Evolutionary conservation across 306 rosid genomes (phyloP).

Genomic region (Cicer arietinum): DNA sequence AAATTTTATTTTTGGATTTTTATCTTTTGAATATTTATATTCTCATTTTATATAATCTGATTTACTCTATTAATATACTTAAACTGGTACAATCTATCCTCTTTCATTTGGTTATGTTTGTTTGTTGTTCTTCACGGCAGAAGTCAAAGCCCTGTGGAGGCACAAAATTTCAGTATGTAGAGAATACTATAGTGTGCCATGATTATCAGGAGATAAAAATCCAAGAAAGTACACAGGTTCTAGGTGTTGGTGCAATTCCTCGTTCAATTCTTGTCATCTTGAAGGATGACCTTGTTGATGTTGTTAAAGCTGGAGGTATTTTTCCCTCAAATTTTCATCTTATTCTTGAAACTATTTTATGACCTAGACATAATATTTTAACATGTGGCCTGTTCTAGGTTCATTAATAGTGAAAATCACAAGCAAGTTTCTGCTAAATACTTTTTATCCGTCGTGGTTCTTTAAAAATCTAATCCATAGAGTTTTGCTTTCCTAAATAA

Average conservation of each 20-base stretch:
- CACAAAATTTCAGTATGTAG: conserved; percentile 69
- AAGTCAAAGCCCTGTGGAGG: conserved; percentile 72
- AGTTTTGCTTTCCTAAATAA: conserved; percentile 19
- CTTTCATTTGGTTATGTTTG: conserved; percentile 25
- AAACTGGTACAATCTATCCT: conserved; percentile 12
- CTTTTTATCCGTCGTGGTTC: conserved; percentile 2
- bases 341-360: conserved; percentile 28
- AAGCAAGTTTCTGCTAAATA: conserved; percentile 26
- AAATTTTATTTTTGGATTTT: conserved; percentile 35
- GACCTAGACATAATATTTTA: conserved; percentile 17
- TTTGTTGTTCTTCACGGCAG: conserved; percentile 56
- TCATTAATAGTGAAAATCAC: conserved; percentile 20
- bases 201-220: conserved; percentile 97
- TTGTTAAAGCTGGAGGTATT: conserved; percentile 97
- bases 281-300: conserved; percentile 92
- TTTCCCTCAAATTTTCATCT: conserved; percentile 19
- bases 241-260: conserved; percentile 96
- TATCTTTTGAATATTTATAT: conserved; percentile 26
- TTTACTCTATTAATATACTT: conserved; percentile 1
- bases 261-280: conserved; percentile 87
- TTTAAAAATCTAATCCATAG: not conserved
- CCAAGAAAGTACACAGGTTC: conserved; percentile 87
- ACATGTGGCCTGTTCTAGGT: not conserved
- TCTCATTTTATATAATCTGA: conserved; percentile 24
- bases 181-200: conserved; percentile 81